Base-by-base conservation (phyloP, 345 rosid genomes). In the Toxicodendron radicans region DNA sequence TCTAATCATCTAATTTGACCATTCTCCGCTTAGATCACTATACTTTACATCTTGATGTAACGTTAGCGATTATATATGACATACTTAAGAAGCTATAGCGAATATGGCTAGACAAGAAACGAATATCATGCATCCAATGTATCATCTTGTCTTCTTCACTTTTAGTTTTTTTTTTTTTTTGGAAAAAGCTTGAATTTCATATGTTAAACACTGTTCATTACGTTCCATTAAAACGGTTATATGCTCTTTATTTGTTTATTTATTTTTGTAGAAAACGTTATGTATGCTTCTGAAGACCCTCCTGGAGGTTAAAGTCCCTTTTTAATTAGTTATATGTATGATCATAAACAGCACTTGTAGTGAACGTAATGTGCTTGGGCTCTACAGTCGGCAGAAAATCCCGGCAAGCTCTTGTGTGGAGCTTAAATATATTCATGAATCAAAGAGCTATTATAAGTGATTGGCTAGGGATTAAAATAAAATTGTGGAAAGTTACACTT, bases 1-100 rank as follows among this genome's bases (percentile, higher is more conserved):
- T 14, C 65, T 45, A 45, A 38, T 71, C 57, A 17, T 58, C 45
- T 71, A 30, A 58, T 45, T 45, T 70, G 73, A 70, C 54, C 63
- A 20, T 38, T 69, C 63, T 7, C 12, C 53, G 21, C 51, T 20
- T 57, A 70, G 23, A 56, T 41, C 51, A 70, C 64, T 70, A 27
- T 27, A 38, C 6, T 38, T 38, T 7, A 5, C 7, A 38, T 38
- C 43, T 38, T 38, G 43, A 38, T 38, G 43, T 38, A 38, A 38
- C 43, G 43, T 38, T 38, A 38, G 43, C 43, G 1, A 38, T 38
- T 43, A 64, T 48, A 35, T 12, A 43, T 64, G 30, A n/a, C 27
- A 18, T 5, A 17, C 10, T 10, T 41, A 41, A 20, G 5, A 41
- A 20, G 5, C 20, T 7, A 21, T 10, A 43, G 14, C 4, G 27